A percentile compares a stretch with the other conserved stretches of the same genome.
These are phyloP conservation scores for Candida labiduridarum DNA, from an alignment of 1,139 yeast species.

Conservation along the genomic window DNA sequence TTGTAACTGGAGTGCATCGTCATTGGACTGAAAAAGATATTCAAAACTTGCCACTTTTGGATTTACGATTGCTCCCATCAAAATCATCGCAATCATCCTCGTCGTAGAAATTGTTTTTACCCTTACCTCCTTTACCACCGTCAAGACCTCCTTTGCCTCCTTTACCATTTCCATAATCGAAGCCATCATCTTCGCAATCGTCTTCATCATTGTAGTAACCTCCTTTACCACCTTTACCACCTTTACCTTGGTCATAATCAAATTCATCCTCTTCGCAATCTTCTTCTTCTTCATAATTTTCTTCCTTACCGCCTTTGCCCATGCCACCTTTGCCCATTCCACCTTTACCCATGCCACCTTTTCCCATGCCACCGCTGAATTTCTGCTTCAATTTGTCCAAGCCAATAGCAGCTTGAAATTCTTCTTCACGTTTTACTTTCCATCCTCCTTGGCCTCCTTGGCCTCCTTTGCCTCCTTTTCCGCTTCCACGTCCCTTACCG, in stretches of 20 bases:
- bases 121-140: background rate
- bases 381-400: conserved; percentile 3
- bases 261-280: background rate
- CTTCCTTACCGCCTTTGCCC: background rate
- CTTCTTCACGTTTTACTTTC: background rate
- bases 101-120: background rate
- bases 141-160: background rate
- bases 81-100: background rate
- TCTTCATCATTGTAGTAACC: background rate
- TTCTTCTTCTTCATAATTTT: background rate
- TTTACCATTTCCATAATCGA: background rate
- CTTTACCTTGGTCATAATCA: background rate
- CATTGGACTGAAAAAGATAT: background rate
- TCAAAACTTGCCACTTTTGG: conserved; percentile 1
- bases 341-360: background rate
- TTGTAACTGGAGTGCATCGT: background rate
- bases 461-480: background rate
- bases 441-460: background rate
- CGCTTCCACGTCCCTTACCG: background rate
- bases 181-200: background rate
- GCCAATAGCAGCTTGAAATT: conserved; percentile 1
- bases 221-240: background rate
- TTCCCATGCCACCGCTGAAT: conserved; percentile 3
- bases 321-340: background rate
- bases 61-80: conserved; percentile 7